phyloP scores from a whole-genome alignment of 2,329 filamentous ascomycete genomes.

The Cercospora beticola region DNA sequence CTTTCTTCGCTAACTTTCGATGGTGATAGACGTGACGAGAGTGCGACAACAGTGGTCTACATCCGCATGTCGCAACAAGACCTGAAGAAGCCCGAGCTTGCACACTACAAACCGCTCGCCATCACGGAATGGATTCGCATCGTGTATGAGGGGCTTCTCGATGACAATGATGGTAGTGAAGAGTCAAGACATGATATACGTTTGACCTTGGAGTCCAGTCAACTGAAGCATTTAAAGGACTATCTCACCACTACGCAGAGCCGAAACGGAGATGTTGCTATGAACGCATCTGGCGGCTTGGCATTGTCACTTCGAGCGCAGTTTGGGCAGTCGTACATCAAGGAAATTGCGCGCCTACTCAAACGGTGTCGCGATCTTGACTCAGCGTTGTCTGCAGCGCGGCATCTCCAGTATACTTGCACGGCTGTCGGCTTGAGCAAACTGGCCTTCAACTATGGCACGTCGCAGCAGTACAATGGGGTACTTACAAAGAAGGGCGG shows the following conservation, averaged over 20 bases:
- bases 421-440: constrained; percentile 61
- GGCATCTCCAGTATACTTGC: constrained; percentile 57
- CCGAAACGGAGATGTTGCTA: constrained; percentile 60
- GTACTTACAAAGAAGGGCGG: constrained; percentile 32
- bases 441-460: constrained; percentile 68
- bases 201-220: constrained; percentile 38
- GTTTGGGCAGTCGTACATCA: constrained; percentile 60
- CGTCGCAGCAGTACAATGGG: constrained; percentile 23
- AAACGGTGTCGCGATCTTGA: constrained; percentile 69
- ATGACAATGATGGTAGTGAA: constrained; percentile 3
- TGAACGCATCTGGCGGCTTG: constrained; percentile 63
- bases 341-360: constrained; percentile 59
- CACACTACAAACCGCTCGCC: background rate
- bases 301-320: constrained; percentile 59
- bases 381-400: constrained; percentile 66
- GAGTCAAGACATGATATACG: constrained; percentile 43
- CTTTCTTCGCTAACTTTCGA: constrained; percentile 14
- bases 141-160: constrained; percentile 10
- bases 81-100: background rate
- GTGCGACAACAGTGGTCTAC: constrained; percentile 13
- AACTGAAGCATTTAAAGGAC: constrained; percentile 41
- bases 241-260: constrained; percentile 43
- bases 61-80: constrained; percentile 6
- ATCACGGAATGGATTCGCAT: constrained; percentile 18
- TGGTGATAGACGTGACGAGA: background rate